Conservation (phyloP, 805 yeast genomes). For the Pachysolen tannophilus region DNA sequence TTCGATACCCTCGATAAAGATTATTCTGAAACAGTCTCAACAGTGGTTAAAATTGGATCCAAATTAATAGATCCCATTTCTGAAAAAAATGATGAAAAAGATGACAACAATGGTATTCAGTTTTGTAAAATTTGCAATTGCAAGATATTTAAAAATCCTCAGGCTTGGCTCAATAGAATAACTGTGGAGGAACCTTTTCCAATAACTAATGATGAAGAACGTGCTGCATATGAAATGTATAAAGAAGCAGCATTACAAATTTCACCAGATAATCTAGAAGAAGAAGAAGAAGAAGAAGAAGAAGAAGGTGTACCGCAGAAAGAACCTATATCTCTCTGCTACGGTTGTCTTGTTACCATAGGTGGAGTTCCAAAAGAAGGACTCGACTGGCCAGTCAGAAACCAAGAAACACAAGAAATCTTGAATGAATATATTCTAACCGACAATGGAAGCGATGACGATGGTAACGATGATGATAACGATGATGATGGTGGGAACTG, state of each 20-base stretch:
- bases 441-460: slow-evolving; percentile 12
- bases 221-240: slow-evolving; percentile 20
- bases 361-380: slow-evolving; percentile 24
- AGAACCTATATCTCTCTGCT: slow-evolving; percentile 42
- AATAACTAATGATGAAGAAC: slow-evolving; percentile 34
- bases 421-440: slow-evolving; percentile 19
- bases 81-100: slow-evolving; percentile 4
- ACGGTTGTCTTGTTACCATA: slow-evolving; percentile 66
- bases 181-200: slow-evolving; percentile 54
- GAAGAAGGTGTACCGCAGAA: slow-evolving; percentile 1
- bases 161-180: slow-evolving; percentile 59
- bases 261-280: no score
- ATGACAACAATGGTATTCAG: slow-evolving; percentile 12
- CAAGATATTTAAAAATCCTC: slow-evolving; percentile 47
- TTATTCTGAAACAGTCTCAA: slow-evolving; percentile 84
- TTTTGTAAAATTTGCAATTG: slow-evolving; percentile 58
- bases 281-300: slow-evolving; percentile 7
- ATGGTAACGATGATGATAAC: not conserved
- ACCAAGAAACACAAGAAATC: slow-evolving; percentile 16
- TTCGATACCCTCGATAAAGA: slow-evolving; percentile 64
- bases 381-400: slow-evolving; percentile 20
- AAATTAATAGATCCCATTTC: slow-evolving; percentile 49
- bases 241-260: slow-evolving; percentile 15
- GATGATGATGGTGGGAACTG: no score
- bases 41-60: slow-evolving; percentile 85